phyloP scores from a whole-genome alignment of 1,284 basidiomycete species.

The Apiotrichum laibachii region DNA sequence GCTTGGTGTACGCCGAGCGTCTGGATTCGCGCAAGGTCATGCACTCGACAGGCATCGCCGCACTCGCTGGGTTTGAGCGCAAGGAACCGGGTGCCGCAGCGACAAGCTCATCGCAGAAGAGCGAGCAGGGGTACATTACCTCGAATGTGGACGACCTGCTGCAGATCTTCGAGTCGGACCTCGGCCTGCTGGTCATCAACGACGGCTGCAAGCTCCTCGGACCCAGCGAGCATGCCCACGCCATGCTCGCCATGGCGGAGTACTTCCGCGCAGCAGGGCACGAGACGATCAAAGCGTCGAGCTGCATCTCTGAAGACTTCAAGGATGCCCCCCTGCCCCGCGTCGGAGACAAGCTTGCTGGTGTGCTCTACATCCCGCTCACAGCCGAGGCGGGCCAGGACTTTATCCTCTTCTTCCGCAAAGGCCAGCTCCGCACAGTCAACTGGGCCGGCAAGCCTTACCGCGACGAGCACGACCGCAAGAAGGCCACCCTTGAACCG shows the following conservation, averaged over 20 bases:
- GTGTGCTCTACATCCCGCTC: constrained; percentile 73
- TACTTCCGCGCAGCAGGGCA: constrained; percentile 77
- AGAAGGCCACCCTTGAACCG: constrained; percentile 60
- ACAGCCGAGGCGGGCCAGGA: constrained; percentile 65
- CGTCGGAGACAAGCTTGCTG: constrained; percentile 71
- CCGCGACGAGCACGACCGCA: constrained; percentile 52
- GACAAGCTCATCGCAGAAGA: too few relatives aligned
- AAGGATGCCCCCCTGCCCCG: constrained; percentile 69
- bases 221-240: constrained; percentile 67
- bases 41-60: neutral
- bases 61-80: constrained; percentile 50
- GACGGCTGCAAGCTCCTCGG: constrained; percentile 83
- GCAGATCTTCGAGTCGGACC: constrained; percentile 78
- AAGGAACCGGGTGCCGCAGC: too few relatives aligned
- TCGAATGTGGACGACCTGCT: constrained; percentile 82
- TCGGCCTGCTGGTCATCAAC: constrained; percentile 78
- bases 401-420: constrained; percentile 75
- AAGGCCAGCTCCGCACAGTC: constrained; percentile 69
- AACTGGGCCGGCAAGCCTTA: constrained; percentile 77
- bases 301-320: constrained; percentile 68
- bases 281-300: constrained; percentile 61
- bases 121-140: constrained; percentile 66
- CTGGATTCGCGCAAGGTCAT: constrained; percentile 70
- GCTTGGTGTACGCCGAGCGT: constrained; percentile 74
- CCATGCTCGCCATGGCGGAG: constrained; percentile 77